Evolutionary conservation across 179 eudicot species (phyloP), one percentile per base, ranked within the genome.

Genomic region (Monotropa hypopitys): DNA sequence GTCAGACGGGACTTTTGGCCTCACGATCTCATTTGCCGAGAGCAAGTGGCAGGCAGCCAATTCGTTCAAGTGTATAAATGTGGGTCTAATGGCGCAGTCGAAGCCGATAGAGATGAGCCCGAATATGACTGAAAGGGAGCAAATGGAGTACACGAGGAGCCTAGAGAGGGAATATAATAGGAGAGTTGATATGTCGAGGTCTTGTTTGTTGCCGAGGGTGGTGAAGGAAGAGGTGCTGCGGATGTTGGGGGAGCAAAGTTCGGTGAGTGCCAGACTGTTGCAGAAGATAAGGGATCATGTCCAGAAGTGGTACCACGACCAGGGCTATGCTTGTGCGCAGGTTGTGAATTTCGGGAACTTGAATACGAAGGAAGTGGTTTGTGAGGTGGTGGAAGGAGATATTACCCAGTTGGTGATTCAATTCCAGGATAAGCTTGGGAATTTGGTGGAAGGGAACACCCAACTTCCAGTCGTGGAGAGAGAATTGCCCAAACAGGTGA

Each of bases 371-470:
- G 94, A 92, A 70, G 97, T 94, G 50, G 97, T 92, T 63, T 94
- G 97, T 83, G 98, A 94, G 88, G 98, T 94, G 53, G 90, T 89
- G 79, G 98, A 94, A 86, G 98, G 98, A 12, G 97, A 94, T 88
- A 89, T 94, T 75, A 94, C 98, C 0, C 88, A 93, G 80, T 67
- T 94, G 85, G 87, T 84, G 77, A 87, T 94, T 82, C 98, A 94
- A 75, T 94, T 88, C 83, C 96, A 92, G 87, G 98, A 94, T 86
- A 94, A 94, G 86, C 92, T 94, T 69, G 98, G 98, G n/a, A 92
- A 94, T 87, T 88, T 91, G 13, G 89, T 92, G 26, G 97, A 94
- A 76, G 98, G 98, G 80, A 92, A 89, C 65, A 94, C 98, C 51
- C 84, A 84, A 69, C 73, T 86, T 30, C 83, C 85, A 15, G 88